Evolutionary conservation across 208 protist genomes (phyloP), one percentile per base, ranked within the genome.

Genomic region (Wallacemonas sp.): DNA sequence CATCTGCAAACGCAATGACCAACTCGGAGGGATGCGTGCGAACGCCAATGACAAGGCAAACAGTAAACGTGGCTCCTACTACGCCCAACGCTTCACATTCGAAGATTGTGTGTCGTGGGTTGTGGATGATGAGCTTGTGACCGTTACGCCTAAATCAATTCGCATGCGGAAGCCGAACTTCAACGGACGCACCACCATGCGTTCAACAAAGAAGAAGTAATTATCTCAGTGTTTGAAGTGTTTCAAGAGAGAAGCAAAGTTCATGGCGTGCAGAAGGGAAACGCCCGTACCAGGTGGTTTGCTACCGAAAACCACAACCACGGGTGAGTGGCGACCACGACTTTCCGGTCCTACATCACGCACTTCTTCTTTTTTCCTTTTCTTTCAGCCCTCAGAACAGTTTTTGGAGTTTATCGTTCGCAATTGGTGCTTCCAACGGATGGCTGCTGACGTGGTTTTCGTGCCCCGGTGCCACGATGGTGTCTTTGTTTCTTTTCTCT

Each of bases 101-200:
- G 92, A 97, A 68, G 92, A 97, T 58, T 93, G 87, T 45, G 74
- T 93, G 0, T 74, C 92, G 15, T 97, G 92, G 89, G 89, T 94
- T 21, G 85, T 84, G 9, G 86, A 92, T 53, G 87, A 95, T 36
- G 92, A 97, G 65, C 73, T 97, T 22, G 89, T 97, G 8, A 97
- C 92, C 19, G 92, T 97, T 22, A 97, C 92, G 21, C 92, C 92
- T 48, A 91, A 95, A 69, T 95, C 89, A 30, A 92, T 97, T 39
- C 86, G 92, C 21, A 95, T 97, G 80, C 88, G 92, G 0, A 91
- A 93, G 63, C 92, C 89, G 0, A 84, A 86, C 21, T 97, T 97
- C 65, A 94, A 84, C 55, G 92, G 92, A 0, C 94, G 94, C 70
- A 97, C 92, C 5, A 86, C 78, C 3, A 94, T 94, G 88, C 84